A percentile compares a stretch with the other conserved stretches of the same genome.
These are phyloP conservation scores for Seiridium unicorne DNA, from an alignment of 2,329 filamentous ascomycete genomes.

Conservation along the genomic window DNA sequence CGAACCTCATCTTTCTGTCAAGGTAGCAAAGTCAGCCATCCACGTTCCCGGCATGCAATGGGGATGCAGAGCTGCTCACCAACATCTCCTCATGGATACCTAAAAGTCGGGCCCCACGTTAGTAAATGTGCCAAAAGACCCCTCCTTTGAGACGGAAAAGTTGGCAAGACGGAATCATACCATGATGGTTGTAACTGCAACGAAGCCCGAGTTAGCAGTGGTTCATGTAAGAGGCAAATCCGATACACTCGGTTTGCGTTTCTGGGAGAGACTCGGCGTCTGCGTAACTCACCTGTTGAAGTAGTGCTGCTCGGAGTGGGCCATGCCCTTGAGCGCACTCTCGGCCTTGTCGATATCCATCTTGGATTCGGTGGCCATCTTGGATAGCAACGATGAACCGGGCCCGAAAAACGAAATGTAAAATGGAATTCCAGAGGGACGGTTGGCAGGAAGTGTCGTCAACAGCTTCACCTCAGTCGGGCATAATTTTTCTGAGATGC, in stretches of 20 bases:
- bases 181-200: conserved; percentile 93
- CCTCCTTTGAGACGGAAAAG: not conserved
- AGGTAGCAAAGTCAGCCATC: conserved; percentile 11
- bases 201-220: conserved; percentile 13
- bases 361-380: conserved; percentile 28
- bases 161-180: conserved; percentile 47
- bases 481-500: conserved; percentile 12
- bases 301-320: conserved; percentile 97
- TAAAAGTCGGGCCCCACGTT: conserved; percentile 30
- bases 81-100: conserved; percentile 98
- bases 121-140: conserved; percentile 1
- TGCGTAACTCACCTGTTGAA: conserved; percentile 77
- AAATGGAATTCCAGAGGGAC: not conserved
- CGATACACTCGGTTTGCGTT: not conserved
- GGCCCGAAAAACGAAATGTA: not conserved
- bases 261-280: conserved; percentile 32
- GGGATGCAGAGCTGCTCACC: conserved; percentile 55
- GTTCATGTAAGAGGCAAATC: not conserved
- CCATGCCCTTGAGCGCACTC: conserved; percentile 68
- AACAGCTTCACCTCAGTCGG: conserved; percentile 2
- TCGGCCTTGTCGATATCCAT: conserved; percentile 62
- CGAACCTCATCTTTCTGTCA: conserved; percentile 95
- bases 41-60: no score
- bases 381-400: not conserved
- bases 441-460: not conserved